Base-by-base conservation (phyloP, 2,329 filamentous ascomycete genomes). In the Ophiostoma montium region DNA sequence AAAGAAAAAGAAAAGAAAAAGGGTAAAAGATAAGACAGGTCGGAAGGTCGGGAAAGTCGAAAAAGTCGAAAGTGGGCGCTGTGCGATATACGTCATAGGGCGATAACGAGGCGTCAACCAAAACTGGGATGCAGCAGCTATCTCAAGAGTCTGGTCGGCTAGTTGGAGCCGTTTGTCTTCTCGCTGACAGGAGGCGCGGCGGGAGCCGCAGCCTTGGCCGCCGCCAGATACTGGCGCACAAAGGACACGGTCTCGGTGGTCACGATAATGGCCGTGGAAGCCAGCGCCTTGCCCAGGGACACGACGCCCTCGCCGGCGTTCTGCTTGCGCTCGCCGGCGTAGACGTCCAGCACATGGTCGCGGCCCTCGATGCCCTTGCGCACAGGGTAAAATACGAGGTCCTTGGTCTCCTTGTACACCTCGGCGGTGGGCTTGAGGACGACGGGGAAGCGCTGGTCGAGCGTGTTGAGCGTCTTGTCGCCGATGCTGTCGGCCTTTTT, bases 401-500 rank as follows among this genome's bases (percentile, higher is more conserved):
- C 71, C 61, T 78, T 75, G 58, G 84, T 75, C 15, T 80, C 76
- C 51, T 70, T 70, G 65, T 78, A 78, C 47, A 89, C 71, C 63
- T 86, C 81, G 55, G 74, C 70, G 23, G 84, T 85, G 46, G 84
- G 79, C 67, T 87, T 82, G 70, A 82, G 86, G 63, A 90, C 73
- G 52, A 76, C 71, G 47, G 85, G 85, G 63, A 88, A 82, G 55
- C 70, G 75, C 63, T 76, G 67, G 57, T 90, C 85, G 57, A 90
- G 70, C 60, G 74, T 78, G 58, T 66, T 70, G 55, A 90, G 72
- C n/a, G 82, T 77, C 62, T 77, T 72, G 65, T 87, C 80, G 56
- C 82, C 84, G 47, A 94, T 67, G 52, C 76, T 68, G 63, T 96
- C 92, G 60, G 81, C 89, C 65, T 82, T 86, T 63, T 78, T 72